Evolutionary conservation across 2,329 filamentous ascomycete species (phyloP).

Genomic region (Phialophora macrospora): DNA sequence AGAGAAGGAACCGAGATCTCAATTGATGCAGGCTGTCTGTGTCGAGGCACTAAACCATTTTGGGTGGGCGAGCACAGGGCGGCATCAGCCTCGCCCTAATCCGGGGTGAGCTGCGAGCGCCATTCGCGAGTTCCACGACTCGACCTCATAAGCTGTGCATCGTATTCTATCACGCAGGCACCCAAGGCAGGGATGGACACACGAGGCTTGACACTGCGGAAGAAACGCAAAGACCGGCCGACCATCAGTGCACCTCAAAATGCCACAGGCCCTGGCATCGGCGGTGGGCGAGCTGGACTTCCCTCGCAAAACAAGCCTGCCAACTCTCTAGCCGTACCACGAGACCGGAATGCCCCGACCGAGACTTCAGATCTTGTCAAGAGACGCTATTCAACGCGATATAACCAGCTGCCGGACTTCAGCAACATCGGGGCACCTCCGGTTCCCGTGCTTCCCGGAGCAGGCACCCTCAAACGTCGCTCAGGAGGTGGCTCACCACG

Average conservation of each 20-base stretch:
- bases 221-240: constrained; percentile 62
- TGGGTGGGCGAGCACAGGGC: background rate
- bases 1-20: too few species aligned
- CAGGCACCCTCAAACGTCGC: constrained; percentile 55
- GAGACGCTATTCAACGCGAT: constrained; percentile 89
- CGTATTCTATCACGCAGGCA: background rate
- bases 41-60: too few species aligned
- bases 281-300: constrained; percentile 20
- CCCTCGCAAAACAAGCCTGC: constrained; percentile 44
- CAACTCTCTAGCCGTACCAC: constrained; percentile 44
- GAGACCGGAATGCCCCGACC: constrained; percentile 45
- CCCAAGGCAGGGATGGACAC: constrained; percentile 24
- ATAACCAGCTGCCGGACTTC: constrained; percentile 75
- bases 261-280: constrained; percentile 50
- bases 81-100: background rate
- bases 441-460: constrained; percentile 65
- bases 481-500: constrained; percentile 57
- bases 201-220: constrained; percentile 66
- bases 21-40: too few species aligned
- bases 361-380: constrained; percentile 82
- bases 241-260: constrained; percentile 62
- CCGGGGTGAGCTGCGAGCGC: too few species aligned
- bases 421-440: constrained; percentile 71
- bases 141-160: background rate
- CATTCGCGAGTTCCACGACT: background rate